These are phyloP conservation scores for Stereum hirsutum DNA, from an alignment of 1,284 basidiomycete species.

Conservation along the genomic window DNA sequence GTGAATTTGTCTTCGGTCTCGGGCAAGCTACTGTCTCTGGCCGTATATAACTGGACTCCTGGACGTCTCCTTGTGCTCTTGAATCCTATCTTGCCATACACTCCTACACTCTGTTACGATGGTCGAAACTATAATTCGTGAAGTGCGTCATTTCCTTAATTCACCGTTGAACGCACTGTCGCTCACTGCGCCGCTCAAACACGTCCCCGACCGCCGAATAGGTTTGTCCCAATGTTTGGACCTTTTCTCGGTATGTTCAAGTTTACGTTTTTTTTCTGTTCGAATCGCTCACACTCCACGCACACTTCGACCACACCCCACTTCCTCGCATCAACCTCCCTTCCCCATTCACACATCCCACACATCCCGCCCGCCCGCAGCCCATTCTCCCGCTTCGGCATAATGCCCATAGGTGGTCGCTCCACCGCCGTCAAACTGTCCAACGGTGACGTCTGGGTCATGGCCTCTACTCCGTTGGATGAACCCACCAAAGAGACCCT, in stretches of 20 bases:
- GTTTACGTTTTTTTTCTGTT: not conserved
- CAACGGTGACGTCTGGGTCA: conserved; percentile 71
- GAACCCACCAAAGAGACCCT: conserved; percentile 65
- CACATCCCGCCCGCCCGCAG: conserved; percentile 22
- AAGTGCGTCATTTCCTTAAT: conserved; percentile 1
- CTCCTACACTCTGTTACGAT: no score
- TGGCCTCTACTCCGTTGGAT: conserved; percentile 79
- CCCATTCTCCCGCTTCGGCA: conserved; percentile 59
- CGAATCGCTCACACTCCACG: not conserved
- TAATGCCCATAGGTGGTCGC: conserved; percentile 72
- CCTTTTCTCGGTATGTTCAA: conserved; percentile 50
- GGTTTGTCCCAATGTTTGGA: no score
- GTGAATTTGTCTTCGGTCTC: no score
- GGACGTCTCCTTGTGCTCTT: no score
- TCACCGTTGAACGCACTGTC: not conserved
- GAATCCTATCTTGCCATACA: no score
- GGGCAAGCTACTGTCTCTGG: no score
- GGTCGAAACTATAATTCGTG: conserved; percentile 5
- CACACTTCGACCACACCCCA: not conserved
- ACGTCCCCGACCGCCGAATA: conserved; percentile 55
- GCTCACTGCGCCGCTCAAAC: not conserved
- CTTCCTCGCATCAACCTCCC: not conserved
- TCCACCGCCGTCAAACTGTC: conserved; percentile 76
- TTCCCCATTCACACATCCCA: not conserved
- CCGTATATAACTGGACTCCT: no score